Evolutionary conservation across 1,284 basidiomycete genomes (phyloP), one percentile per base, ranked within the genome.

Genomic region (Rugosomyces carneus): DNA sequence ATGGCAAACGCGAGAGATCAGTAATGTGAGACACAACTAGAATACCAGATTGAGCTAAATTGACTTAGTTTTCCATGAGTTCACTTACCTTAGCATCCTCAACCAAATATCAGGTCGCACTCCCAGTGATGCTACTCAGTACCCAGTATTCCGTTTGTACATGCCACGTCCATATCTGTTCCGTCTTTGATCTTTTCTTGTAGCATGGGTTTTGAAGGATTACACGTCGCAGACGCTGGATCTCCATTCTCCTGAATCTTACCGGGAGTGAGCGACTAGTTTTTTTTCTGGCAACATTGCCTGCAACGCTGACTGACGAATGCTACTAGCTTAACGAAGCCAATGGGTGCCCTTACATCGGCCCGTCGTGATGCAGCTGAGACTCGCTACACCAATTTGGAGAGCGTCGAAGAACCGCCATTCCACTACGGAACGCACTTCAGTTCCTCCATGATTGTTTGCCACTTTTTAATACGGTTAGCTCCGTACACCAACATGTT

Each of bases 381-480:
- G 31, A 72, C 81, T 40, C 79, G 93, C 21, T 96, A 94, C 57
- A 67, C 70, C 35, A 90, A 84, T 53, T 72, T 92, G 11, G 71
- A 87, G 59, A 84, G 91, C 44, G 86, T 94, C 1, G 87, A 69
- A 3, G 92, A 94, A 67, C 75, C 78, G 39, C 91, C 93, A 0
- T 94, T 94, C 70, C 90, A 96, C 59, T 93, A 92, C 53, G 91
- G 91, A 39, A 97, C 94, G 1, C 94, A 97, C 61, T 98, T 94
- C 61, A 92, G 89, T 56, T 95, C 92, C 4, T 95, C 93, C 0
- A 95, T 96, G 85, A 96, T 93, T 49, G 91, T 95, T 26, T 95
- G 93, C 67, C 93, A 95, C 54, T 97, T 89, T 68, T 69, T 97
- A 58, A 95, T 98, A 50, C 79, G 94, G 9, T 68, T 95, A 56